Conservation (phyloP, 495 filamentous ascomycete genomes). For the Elasticomyces elasticus region DNA sequence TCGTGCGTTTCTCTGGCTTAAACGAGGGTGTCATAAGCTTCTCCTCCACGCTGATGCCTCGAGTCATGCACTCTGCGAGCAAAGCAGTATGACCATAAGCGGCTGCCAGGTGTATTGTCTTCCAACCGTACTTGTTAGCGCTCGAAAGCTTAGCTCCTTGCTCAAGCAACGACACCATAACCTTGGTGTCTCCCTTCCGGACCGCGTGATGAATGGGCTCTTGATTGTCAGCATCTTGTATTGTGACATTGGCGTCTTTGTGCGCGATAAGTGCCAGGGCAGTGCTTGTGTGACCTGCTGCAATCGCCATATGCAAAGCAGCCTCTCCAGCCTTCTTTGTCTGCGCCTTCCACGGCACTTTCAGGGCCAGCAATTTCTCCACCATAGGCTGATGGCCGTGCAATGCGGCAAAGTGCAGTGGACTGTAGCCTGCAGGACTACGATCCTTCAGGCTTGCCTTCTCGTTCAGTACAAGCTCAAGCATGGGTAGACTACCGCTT, state of each 20-base stretch:
- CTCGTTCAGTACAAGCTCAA: slow-evolving; percentile 10
- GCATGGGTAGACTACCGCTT: slow-evolving; percentile 18
- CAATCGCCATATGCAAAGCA: slow-evolving; percentile 20
- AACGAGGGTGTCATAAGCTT: slow-evolving; percentile 20
- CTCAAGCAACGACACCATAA: slow-evolving; percentile 16
- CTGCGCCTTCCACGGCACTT: slow-evolving; percentile 10
- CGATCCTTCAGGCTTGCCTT: slow-evolving; percentile 12
- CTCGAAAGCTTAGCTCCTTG: slow-evolving; percentile 19
- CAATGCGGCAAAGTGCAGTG: slow-evolving; percentile 13
- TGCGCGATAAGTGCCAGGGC: slow-evolving; percentile 15
- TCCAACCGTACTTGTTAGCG: slow-evolving; percentile 24
- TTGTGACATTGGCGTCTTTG: slow-evolving; percentile 16
- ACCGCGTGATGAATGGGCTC: slow-evolving; percentile 23
- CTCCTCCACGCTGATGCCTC: slow-evolving; percentile 21
- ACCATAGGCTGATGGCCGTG: slow-evolving; percentile 15
- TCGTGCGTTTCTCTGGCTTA: slow-evolving; percentile 22
- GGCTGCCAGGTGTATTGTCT: slow-evolving; percentile 25
- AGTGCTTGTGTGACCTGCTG: slow-evolving; percentile 10
- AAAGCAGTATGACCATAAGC: slow-evolving; percentile 24
- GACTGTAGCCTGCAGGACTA: slow-evolving; percentile 12
- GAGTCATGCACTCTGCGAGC: slow-evolving; percentile 19
- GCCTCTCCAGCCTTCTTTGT: slow-evolving; percentile 21
- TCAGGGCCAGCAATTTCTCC: slow-evolving; percentile 9
- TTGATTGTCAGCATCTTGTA: slow-evolving; percentile 20
- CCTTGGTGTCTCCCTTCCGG: slow-evolving; percentile 19